Base-by-base conservation (phyloP, 257 asterid genomes). In the Nyctanthes arbortristis region DNA sequence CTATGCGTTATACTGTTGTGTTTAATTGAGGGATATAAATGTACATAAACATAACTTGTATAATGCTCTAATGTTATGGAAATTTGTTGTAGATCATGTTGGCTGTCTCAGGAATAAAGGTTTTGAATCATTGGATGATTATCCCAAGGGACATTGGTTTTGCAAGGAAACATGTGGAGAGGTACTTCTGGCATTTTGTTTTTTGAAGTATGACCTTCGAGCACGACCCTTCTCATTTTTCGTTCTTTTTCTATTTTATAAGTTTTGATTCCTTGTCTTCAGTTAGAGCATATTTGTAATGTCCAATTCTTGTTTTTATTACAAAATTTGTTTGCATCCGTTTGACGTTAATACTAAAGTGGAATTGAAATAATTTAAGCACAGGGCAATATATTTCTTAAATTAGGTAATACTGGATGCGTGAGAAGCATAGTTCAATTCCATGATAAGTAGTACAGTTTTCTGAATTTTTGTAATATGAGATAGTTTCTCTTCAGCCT, bases 151-250 rank as follows among this genome's bases (percentile, higher is more conserved):
- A 33, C 47, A 71, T 68, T 94, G 96, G 97, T 89, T 88, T 78
- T 94, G 98, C 69, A 78, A 75, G 59, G 78, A 74, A 73, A 69
- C 83, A 31, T 91, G 99, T 76, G 61, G 82, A 75, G 82, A 84
- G 98, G 99, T 91, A 82, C 33, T 10, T 62, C 40, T 24, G 33
- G 63, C 31, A 25, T 47, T 56, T 65, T n/a, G n/a, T n/a, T n/a
- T n/a, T n/a, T n/a, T n/a, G n/a, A n/a, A n/a, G n/a, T n/a, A n/a
- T n/a, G n/a, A n/a, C n/a, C n/a, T n/a, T n/a, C n/a, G n/a, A n/a
- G n/a, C n/a, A n/a, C n/a, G n/a, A n/a, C n/a, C n/a, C n/a, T n/a
- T n/a, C n/a, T n/a, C n/a, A n/a, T n/a, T n/a, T n/a, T n/a, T n/a
- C n/a, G n/a, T n/a, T n/a, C n/a, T n/a, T n/a, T n/a, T n/a, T n/a